Percentiles rank a stretch among this genome's conserved stretches.
phyloP scores from a whole-genome alignment of 1,139 yeast species.

The Pichia sp. region DNA sequence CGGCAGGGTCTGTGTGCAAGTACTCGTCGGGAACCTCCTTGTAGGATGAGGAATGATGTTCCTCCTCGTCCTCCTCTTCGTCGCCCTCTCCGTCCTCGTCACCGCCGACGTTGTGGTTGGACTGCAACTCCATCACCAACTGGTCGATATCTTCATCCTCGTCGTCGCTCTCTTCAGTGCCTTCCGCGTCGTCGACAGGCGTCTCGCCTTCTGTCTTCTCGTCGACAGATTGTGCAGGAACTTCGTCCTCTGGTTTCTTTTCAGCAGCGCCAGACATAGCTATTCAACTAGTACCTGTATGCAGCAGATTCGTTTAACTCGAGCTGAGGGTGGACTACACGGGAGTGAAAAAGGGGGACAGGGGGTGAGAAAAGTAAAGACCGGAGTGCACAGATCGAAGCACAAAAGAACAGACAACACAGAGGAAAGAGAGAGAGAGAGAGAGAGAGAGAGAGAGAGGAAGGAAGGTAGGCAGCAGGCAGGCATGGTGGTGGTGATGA shows the following conservation, averaged over 20 bases:
- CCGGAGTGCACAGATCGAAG: neutral
- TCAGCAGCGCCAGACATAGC: slow-evolving; percentile 5
- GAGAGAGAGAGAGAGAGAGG: neutral
- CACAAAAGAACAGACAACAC: no score
- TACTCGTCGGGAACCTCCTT: slow-evolving; percentile 86
- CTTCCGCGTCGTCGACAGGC: neutral
- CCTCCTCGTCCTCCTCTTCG: slow-evolving; percentile 49
- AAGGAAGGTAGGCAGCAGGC: neutral
- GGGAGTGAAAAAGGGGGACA: slow-evolving; percentile 1
- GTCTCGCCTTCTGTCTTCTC: slow-evolving; percentile 11
- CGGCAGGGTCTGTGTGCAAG: slow-evolving; percentile 78
- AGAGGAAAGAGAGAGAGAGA: slow-evolving; percentile 1
- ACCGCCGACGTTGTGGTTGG: slow-evolving; percentile 40
- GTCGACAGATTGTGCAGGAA: slow-evolving; percentile 3
- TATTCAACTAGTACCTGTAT: no score
- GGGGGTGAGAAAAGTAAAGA: neutral
- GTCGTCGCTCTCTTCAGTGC: slow-evolving; percentile 17
- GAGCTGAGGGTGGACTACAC: no score
- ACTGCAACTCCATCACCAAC: slow-evolving; percentile 83
- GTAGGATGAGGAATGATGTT: slow-evolving; percentile 41
- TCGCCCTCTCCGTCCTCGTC: slow-evolving; percentile 40
- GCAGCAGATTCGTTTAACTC: no score
- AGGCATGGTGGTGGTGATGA: slow-evolving; percentile 19
- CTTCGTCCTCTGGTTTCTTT: slow-evolving; percentile 11
- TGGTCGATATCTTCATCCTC: slow-evolving; percentile 57